A percentile compares a stretch with the other conserved stretches of the same genome.
These are phyloP conservation scores for Penicillium argentinense DNA, from an alignment of 495 filamentous ascomycete species.

Conservation along the genomic window DNA sequence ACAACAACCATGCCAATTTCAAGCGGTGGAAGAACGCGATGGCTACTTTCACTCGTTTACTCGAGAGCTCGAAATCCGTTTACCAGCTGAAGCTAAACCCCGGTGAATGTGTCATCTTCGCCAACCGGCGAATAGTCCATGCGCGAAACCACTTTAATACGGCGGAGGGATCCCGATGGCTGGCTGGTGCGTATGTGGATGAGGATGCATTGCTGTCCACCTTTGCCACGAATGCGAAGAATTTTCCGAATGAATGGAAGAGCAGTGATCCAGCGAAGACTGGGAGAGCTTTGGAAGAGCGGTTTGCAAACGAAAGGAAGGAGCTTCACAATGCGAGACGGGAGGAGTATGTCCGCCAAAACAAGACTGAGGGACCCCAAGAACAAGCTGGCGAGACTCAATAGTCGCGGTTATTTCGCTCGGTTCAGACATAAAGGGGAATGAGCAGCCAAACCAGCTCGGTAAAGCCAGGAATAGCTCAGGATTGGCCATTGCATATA, in stretches of 20 bases:
- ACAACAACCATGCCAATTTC: background rate
- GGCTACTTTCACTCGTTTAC: conserved; percentile 18
- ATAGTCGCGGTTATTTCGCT: too few relatives aligned
- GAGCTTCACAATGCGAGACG: background rate
- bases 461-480: too few relatives aligned
- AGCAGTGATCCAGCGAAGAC: background rate
- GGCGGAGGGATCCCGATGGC: conserved; percentile 59
- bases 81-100: conserved; percentile 71
- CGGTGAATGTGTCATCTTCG: conserved; percentile 84
- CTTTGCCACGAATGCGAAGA: conserved; percentile 39
- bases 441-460: too few relatives aligned
- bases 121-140: conserved; percentile 78
- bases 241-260: conserved; percentile 15
- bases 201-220: conserved; percentile 61
- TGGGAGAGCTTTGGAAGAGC: background rate
- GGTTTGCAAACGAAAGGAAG: background rate
- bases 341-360: background rate
- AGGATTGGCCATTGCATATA: too few relatives aligned
- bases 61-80: conserved; percentile 50
- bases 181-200: conserved; percentile 83
- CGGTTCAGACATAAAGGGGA: too few relatives aligned
- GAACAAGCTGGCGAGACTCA: background rate
- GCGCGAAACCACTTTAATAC: conserved; percentile 71
- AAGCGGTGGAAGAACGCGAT: conserved; percentile 38
- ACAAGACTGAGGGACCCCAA: background rate